Base-by-base conservation (phyloP, 331 rosid genomes). In the Ulmus americana region DNA sequence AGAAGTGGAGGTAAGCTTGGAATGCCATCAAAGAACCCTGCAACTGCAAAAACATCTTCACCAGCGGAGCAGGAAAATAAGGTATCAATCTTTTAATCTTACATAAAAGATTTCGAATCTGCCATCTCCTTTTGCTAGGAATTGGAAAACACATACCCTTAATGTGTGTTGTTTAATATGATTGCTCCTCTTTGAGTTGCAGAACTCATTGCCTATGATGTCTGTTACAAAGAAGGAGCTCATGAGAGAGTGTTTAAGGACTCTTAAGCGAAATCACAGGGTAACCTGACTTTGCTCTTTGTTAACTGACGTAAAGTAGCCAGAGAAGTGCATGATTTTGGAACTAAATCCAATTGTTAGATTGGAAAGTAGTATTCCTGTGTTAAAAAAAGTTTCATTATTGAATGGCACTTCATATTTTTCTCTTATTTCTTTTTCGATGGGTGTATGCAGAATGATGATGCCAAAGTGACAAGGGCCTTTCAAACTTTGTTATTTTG, bases 181-280 rank as follows among this genome's bases (percentile, higher is more conserved):
- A 28, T 28, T 51, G 16, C 59, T 66, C 38, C n/a, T 59, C 63
- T 65, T 6, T 65, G 60, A 76, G 48, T 61, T 79, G 71, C 83
- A 85, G 91, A 67, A 63, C 39, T 40, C 74, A 7, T 66, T 67
- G 61, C 81, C 80, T 42, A 57, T 78, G 44, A 79, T 64, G 65
- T 52, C 77, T 45, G 71, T 73, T 65, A 28, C 74, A 57, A 83
- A 81, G 69, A 73, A 71, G 16, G 95, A 79, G 22, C 67, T 54
- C 3, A 63, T 87, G 78, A 82, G 88, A 76, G 95, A 92, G 66
- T 77, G 83, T 77, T 73, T 92, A 54, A 85, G 98, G 74, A 77
- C 86, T 70, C 86, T 92, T 45, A 92, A 73, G 78, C 84, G 69
- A 38, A 73, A 76, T 58, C 90, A 80, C 72, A 75, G 59, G 95